These are phyloP conservation scores for Nepenthes mirabilis DNA, from an alignment of 148 eudicot species.

Conservation along the genomic window DNA sequence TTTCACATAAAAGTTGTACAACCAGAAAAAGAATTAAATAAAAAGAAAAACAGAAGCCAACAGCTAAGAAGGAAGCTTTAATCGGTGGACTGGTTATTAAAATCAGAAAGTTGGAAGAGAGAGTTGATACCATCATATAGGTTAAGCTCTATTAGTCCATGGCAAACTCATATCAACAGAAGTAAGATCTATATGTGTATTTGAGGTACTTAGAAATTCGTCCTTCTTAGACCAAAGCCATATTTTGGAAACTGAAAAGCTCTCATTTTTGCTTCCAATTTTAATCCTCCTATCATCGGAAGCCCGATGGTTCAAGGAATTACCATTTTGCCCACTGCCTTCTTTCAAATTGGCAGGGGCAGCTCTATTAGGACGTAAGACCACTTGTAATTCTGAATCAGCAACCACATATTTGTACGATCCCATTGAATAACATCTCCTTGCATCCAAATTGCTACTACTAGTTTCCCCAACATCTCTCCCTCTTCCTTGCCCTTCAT, in stretches of 20 bases:
- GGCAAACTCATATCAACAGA: conserved; percentile 45
- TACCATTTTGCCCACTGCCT: conserved; percentile 20
- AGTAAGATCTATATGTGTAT: conserved; percentile 15
- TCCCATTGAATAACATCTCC: conserved; percentile 95
- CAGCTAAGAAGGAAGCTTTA: conserved; percentile 4
- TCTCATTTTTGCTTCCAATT: conserved; percentile 57
- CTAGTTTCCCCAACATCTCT: conserved; percentile 63
- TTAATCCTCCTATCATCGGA: conserved; percentile 55
- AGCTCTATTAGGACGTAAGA: conserved; percentile 20
- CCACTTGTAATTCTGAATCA: conserved; percentile 60
- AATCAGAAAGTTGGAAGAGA: conserved; percentile 1
- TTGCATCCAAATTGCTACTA: conserved; percentile 65
- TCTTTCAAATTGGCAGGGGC: conserved; percentile 17
- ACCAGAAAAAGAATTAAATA: background rate
- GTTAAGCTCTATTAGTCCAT: conserved; percentile 28
- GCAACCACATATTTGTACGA: conserved; percentile 76
- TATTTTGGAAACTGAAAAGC: conserved; percentile 89
- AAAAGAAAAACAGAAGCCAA: background rate
- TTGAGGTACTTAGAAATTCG: conserved; percentile 35
- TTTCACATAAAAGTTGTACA: background rate
- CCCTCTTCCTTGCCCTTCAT: conserved; percentile 10
- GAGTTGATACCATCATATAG: conserved; percentile 5
- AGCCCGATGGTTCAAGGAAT: conserved; percentile 29
- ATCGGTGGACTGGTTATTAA: background rate
- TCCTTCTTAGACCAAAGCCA: conserved; percentile 92